Percentiles rank a stretch among this genome's conserved stretches.
phyloP scores from a whole-genome alignment of 192 early-diverging fungal genomes.

The Podila epigama region DNA sequence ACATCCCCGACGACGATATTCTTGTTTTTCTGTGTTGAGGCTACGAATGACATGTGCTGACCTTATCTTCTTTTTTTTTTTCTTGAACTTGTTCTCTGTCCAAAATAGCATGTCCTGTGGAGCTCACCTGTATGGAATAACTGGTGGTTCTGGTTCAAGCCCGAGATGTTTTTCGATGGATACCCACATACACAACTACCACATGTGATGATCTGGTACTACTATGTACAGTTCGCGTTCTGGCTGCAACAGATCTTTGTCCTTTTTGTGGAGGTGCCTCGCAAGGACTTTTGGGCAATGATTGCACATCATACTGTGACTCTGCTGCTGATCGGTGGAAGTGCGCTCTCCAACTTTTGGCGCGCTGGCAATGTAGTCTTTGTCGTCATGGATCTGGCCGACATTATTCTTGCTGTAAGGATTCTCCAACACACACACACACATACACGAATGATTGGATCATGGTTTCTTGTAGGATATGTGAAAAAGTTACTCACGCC shows the following conservation, averaged over 20 bases:
- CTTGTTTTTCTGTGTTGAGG: no score
- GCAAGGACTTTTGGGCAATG: constrained; percentile 64
- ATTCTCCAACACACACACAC: background rate
- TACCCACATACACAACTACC: constrained; percentile 61
- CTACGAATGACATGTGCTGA: no score
- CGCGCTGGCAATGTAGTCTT: constrained; percentile 68
- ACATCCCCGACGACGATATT: no score
- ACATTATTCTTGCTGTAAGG: constrained; percentile 67
- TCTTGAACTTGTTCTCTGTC: no score
- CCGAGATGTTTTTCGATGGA: constrained; percentile 58
- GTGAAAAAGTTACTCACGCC: background rate
- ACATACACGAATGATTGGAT: no score
- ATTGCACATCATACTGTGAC: constrained; percentile 70
- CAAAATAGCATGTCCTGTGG: constrained; percentile 63
- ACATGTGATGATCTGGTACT: constrained; percentile 62
- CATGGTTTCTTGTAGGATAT: no score
- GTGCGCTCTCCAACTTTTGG: constrained; percentile 68
- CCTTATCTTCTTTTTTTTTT: background rate
- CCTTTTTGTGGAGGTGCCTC: constrained; percentile 62
- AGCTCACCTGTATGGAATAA: constrained; percentile 71
- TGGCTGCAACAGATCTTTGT: constrained; percentile 71
- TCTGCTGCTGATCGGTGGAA: constrained; percentile 60
- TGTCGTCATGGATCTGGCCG: constrained; percentile 71
- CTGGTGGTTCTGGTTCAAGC: constrained; percentile 48
- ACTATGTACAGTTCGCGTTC: constrained; percentile 63